Evolutionary conservation across 192 early-diverging fungal genomes (phyloP), one percentile per base, ranked within the genome.

Genomic region (Dissophora ornata): DNA sequence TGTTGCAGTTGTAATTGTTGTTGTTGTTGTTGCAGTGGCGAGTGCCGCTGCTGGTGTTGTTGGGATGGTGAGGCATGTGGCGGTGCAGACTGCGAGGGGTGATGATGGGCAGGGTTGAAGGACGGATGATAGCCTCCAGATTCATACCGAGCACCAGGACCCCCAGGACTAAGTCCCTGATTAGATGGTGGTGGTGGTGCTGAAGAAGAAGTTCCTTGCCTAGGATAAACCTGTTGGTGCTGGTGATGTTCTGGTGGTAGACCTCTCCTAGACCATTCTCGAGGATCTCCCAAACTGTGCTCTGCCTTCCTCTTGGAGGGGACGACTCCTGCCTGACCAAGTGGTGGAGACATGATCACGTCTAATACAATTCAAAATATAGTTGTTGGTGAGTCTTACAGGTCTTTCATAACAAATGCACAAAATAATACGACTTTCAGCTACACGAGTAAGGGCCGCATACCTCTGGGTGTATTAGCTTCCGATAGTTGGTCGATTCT

Each of bases 281-380:
- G 63, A 4, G 38, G n/a, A 24, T 75, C 71, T 18, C 47, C 57
- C 29, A 63, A 34, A 16, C 63, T 61, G 38, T 59, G 63, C 5
- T 75, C 71, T 8, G 56, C 71, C 42, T 75, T 75, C 25, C 71
- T 50, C 57, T 75, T 75, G 30, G 71, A 65, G 3, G 71, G 71
- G 2, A 75, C 71, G 13, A 66, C 52, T 10, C 71, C 71, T 18
- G 55, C 46, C 11, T 65, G 57, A 19, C 45, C 29, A 13, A 57
- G 56, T 22, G 63, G 36, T 28, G 71, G 71, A 18, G 71, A 67
- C n/a, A 54, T 66, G 33, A 67, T 66, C 9, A 51, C 26, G 40
- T 67, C 71, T 61, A 61, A 3, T n/a, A 10, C 55, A 16, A 36
- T 22, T 8, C 16, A 19, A 26, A 40, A n/a, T 1, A 53, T 21